Evolutionary conservation across 2,329 filamentous ascomycete genomes (phyloP), one percentile per base, ranked within the genome.

Genomic region (Fusarium dlaminii): DNA sequence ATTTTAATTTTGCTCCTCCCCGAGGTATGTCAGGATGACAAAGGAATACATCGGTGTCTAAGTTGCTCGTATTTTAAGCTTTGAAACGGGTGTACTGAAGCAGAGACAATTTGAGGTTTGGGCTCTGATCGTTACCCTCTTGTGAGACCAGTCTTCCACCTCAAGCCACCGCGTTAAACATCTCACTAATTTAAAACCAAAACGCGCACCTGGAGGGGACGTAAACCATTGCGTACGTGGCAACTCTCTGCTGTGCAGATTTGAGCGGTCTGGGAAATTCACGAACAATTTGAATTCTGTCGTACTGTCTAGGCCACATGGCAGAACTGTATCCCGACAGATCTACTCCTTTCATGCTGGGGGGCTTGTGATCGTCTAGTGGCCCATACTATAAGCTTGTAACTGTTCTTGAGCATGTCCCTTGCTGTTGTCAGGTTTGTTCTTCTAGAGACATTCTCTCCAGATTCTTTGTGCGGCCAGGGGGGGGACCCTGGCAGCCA

Each of bases 401-500:
- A 55, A 27, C 29, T 45, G 64, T 17, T 56, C 55, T 57, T 54
- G 46, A 54, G 48, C 58, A 55, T 69, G 42, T 39, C 46, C 55
- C 54, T 67, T 59, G 56, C 34, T 63, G 34, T 46, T 64, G 54
- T 56, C 51, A 36, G 48, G 69, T 68, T 70, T 58, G 36, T 68
- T 36, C 45, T 73, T 73, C 70, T 73, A 71, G 34, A 67, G 70
- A 39, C 34, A 32, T 73, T 73, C 71, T 73, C 61, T 73, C 57
- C 49, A 56, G 12, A 52, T 73, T 70, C 66, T 61, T 73, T 70
- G 32, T 46, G 39, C 20, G 34, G 51, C 42, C 70, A 48, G 62
- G 71, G 71, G 45, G 48, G n/a, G n/a, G 6, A n/a, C 29, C 48
- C 48, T 36, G 13, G 59, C 49, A 49, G 59, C 30, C 34, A 43